Evolutionary conservation across 2,329 filamentous ascomycete genomes (phyloP).

Genomic region (Amauroascus verrucosus): DNA sequence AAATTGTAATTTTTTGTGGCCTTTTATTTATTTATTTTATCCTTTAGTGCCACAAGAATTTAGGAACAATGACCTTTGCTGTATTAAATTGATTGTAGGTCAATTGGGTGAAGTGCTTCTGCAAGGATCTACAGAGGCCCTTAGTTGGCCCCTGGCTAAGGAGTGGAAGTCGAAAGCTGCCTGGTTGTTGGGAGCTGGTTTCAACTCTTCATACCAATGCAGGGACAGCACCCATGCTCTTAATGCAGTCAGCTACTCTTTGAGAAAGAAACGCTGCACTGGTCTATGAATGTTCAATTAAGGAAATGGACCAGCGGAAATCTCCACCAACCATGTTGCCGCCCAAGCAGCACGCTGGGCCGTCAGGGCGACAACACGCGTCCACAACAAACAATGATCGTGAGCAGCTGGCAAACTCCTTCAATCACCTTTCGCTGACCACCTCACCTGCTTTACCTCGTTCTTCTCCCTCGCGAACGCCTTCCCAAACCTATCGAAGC

Average conservation of each 20-base stretch:
- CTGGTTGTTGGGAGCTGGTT: not conserved
- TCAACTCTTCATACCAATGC: not conserved
- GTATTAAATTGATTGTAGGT: no score
- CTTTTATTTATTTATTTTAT: not conserved
- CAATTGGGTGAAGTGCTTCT: no score
- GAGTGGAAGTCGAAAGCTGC: not conserved
- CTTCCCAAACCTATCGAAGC: conserved; percentile 2
- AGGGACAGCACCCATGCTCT: not conserved
- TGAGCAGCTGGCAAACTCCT: conserved; percentile 2
- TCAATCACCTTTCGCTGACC: conserved; percentile 12
- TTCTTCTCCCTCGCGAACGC: conserved; percentile 7
- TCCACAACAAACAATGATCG: conserved; percentile 10
- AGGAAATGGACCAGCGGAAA: conserved; percentile 2
- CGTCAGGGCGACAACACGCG: conserved; percentile 5
- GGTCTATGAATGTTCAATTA: not conserved
- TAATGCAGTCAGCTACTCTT: not conserved
- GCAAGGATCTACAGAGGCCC: not conserved
- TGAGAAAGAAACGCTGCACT: not conserved
- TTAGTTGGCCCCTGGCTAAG: not conserved
- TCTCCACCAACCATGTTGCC: not conserved
- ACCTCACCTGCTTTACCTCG: not conserved
- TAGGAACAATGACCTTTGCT: no score
- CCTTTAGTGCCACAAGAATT: no score
- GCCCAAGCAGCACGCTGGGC: not conserved
- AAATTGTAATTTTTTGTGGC: not conserved